Evolutionary conservation across 495 filamentous ascomycete species (phyloP), one percentile per base, ranked within the genome.

Genomic region (Pseudoneurospora amorphoporcata): DNA sequence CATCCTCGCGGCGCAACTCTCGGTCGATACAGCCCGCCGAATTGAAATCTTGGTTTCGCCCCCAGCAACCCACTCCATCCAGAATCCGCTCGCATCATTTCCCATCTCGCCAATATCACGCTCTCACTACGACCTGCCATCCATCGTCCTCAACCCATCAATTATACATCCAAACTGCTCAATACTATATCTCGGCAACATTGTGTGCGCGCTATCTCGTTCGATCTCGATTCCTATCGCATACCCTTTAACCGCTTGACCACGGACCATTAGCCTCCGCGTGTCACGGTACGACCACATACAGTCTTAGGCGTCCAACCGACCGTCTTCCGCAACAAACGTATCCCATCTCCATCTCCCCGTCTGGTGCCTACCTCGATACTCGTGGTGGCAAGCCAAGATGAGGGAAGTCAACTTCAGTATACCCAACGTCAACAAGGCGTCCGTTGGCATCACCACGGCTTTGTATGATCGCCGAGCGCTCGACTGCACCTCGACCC

Each of bases 341-440:
- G 53, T 65, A 17, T 35, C 14, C 53, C 53, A 65, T 17, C 41
- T 38, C 35, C 70, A 23, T 78, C 77, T 76, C 75, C 76, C 76
- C 74, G 72, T 76, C 75, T 80, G 76, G 79, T 77, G 78, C 78
- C 78, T 76, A 73, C 77, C 77, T 76, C 76, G 75, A 75, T 61
- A 65, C 68, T 73, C 76, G 74, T 72, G 65, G 75, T 74, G 76
- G 76, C 76, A 69, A 79, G 73, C 73, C 85, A 89, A 82, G 75
- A 98, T 99, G 95, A 92, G 95, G 83, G 95, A 99, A 89, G 94
- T 97, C 85, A 99, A 99, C 82, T 99, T 98, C 84, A 98, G 95
- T 84, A 98, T 99, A 79, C 95, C 95, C 42, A 97, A 95, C 88
- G 94, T 96, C 87, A 99, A 99, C 85, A 99, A 98, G 90, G 95